Percentiles rank a stretch among this genome's conserved stretches.
Evolutionary conservation across 495 filamentous ascomycete genomes (phyloP).

Genomic region (Jackrogersella minutella): DNA sequence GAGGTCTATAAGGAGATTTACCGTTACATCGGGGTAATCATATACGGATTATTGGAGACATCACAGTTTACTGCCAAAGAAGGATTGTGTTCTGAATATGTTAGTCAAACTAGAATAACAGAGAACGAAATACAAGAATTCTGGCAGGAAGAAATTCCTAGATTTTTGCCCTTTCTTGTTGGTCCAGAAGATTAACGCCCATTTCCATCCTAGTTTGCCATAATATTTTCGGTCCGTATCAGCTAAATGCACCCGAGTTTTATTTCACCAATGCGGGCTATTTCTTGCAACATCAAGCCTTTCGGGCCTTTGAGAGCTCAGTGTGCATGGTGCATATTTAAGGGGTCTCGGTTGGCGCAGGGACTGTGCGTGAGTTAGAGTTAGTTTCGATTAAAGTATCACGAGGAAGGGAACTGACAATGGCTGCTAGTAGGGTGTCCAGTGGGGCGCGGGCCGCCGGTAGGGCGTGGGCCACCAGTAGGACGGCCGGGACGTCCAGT

Average conservation of each 20-base stretch:
- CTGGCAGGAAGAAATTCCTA: conserved; percentile 1
- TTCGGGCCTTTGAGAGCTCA: not conserved
- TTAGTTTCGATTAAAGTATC: not conserved
- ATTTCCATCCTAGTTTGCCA: conserved; percentile 3
- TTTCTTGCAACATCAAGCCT: not conserved
- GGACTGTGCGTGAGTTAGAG: conserved; percentile 9
- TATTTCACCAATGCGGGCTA: not conserved
- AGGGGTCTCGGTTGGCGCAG: conserved; percentile 3
- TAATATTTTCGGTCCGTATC: not conserved
- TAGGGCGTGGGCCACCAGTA: conserved; percentile 6
- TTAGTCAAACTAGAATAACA: not conserved
- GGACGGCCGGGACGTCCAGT: conserved; percentile 11
- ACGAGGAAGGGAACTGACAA: conserved; percentile 1
- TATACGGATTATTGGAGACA: not conserved
- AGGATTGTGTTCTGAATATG: not conserved
- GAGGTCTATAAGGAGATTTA: not conserved
- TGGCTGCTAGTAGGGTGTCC: not conserved
- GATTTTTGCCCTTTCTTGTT: not conserved
- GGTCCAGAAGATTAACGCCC: conserved; percentile 2
- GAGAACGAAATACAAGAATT: conserved; percentile 21
- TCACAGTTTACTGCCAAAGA: not conserved
- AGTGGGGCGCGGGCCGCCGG: not conserved
- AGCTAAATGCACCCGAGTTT: not conserved
- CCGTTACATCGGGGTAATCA: not conserved
- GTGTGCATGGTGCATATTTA: not conserved